Conservation (phyloP, 169 alveolate species). For the Plasmodium ovale region DNA sequence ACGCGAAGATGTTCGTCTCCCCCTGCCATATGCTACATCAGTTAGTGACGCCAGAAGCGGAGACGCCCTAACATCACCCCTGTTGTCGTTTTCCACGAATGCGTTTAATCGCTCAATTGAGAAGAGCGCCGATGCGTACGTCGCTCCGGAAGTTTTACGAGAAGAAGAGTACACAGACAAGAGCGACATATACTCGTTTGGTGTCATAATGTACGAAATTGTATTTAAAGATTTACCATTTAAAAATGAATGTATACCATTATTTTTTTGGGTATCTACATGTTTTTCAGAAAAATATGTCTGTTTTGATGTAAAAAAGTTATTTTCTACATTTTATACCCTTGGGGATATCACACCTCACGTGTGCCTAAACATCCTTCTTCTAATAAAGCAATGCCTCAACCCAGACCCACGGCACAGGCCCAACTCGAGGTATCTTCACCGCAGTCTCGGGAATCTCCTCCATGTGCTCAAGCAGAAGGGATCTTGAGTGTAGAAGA, state of each 20-base stretch:
- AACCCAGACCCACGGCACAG: constrained; percentile 42
- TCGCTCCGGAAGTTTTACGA: constrained; percentile 88
- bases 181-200: constrained; percentile 88
- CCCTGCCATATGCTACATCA: constrained; percentile 34
- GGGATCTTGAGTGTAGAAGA: too few relatives aligned
- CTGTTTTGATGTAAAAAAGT: constrained; percentile 17
- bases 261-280: constrained; percentile 18
- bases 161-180: constrained; percentile 85
- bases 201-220: constrained; percentile 88
- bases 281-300: constrained; percentile 28
- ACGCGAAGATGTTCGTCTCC: constrained; percentile 11
- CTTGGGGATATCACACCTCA: neutral
- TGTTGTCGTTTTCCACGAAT: constrained; percentile 1
- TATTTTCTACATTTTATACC: neutral
- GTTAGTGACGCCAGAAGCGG: neutral
- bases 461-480: constrained; percentile 10
- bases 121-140: neutral
- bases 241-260: constrained; percentile 7
- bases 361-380: constrained; percentile 15
- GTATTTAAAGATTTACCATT: constrained; percentile 45
- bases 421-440: constrained; percentile 47
- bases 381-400: constrained; percentile 48
- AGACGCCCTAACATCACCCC: constrained; percentile 2
- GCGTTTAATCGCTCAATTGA: neutral
- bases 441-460: constrained; percentile 3